These are phyloP conservation scores for Ceratocystis cubensis DNA, from an alignment of 2,329 filamentous ascomycete genomes.

Conservation along the genomic window DNA sequence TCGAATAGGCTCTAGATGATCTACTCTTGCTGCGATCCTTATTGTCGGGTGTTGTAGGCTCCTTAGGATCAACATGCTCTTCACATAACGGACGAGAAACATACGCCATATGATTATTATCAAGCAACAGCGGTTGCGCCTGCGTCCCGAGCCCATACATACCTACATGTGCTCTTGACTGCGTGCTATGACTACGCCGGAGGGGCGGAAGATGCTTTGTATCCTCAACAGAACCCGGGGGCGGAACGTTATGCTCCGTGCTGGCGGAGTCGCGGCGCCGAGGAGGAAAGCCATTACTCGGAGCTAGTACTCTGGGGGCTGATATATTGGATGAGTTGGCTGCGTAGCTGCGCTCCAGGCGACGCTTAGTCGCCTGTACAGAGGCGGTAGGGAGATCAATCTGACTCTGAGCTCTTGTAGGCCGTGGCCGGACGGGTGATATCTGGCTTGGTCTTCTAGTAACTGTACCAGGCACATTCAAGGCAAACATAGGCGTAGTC, in stretches of 20 bases:
- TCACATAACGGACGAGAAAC: not conserved
- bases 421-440: constrained; percentile 11
- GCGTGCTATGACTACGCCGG: constrained; percentile 15
- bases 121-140: not conserved
- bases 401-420: constrained; percentile 14
- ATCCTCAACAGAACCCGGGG: constrained; percentile 2
- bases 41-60: constrained; percentile 1
- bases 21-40: not conserved
- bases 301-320: not conserved
- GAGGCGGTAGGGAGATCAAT: constrained; percentile 16
- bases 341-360: constrained; percentile 7
- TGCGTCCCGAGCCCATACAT: not conserved
- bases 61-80: not conserved
- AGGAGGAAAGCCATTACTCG: constrained; percentile 14
- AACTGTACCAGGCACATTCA: not conserved
- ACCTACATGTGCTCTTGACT: not conserved
- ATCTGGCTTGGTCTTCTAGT: not conserved
- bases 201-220: constrained; percentile 13
- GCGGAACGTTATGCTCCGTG: constrained; percentile 4
- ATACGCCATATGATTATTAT: not conserved
- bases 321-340: constrained; percentile 14
- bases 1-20: not conserved
- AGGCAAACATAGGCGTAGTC: not conserved
- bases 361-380: constrained; percentile 14
- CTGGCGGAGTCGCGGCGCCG: constrained; percentile 15